Evolutionary conservation across 2,329 filamentous ascomycete species (phyloP).

Genomic region (Teratosphaeria pseudoeucalypti): DNA sequence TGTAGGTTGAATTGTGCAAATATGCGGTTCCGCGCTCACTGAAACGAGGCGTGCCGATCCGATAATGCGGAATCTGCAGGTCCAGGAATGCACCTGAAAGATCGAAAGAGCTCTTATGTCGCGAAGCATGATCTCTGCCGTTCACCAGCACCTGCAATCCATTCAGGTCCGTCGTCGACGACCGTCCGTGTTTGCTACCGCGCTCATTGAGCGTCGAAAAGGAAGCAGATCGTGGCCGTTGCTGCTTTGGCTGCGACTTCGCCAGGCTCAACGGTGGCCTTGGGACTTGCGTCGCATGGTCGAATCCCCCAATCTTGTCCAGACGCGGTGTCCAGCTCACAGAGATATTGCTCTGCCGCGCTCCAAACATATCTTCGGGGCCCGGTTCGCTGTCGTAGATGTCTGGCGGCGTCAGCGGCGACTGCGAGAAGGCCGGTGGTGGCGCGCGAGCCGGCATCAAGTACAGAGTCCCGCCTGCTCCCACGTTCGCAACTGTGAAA

Average conservation of each 20-base stretch:
- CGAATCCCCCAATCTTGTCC: conserved; percentile 1
- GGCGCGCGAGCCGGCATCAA: conserved; percentile 30
- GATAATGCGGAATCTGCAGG: conserved; percentile 63
- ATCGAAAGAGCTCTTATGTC: conserved; percentile 21
- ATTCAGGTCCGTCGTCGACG: conserved; percentile 18
- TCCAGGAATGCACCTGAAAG: conserved; percentile 16
- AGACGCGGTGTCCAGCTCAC: conserved; percentile 16
- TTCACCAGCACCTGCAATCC: conserved; percentile 19
- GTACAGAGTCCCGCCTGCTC: conserved; percentile 38
- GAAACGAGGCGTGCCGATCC: conserved; percentile 71
- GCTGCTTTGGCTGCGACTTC: conserved; percentile 10
- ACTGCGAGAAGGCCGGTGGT: conserved; percentile 9
- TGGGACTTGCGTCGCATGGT: conserved; percentile 6
- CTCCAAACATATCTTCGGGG: conserved; percentile 8
- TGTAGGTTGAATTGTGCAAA: conserved; percentile 67
- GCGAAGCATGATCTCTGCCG: conserved; percentile 10
- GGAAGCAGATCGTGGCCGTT: conserved; percentile 52
- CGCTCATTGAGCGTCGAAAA: conserved; percentile 63
- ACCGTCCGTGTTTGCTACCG: conserved; percentile 47
- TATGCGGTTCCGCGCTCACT: conserved; percentile 65
- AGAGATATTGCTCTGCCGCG: conserved; percentile 11
- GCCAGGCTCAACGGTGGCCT: conserved; percentile 15
- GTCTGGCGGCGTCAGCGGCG: conserved; percentile 20
- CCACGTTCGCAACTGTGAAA: conserved; percentile 39
- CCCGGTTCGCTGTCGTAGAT: conserved; percentile 12